Base-by-base conservation (phyloP, 2,329 filamentous ascomycete species). In the Neonectria neomacrospora region DNA sequence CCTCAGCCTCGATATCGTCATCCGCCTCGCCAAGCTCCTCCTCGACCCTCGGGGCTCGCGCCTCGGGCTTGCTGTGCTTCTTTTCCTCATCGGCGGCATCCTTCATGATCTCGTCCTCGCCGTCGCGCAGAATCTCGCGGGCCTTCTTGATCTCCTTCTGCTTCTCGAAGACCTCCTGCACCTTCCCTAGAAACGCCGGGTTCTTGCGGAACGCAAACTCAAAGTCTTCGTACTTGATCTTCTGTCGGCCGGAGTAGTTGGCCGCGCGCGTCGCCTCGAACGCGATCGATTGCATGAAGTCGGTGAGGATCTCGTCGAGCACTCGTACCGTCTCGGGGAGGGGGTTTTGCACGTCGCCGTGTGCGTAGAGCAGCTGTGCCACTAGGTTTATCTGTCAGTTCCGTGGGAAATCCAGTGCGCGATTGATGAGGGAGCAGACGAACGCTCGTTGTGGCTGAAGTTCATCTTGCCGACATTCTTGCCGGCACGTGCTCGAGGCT, bases 151-250 rank as follows among this genome's bases (percentile, higher is more conserved):
- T 89, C 75, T 94, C 90, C 75, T 90, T 90, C 71, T 96, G 93
- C 84, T 95, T 94, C 79, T 93, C 91, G 69, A 97, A 86, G 74
- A 97, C 88, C 81, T 97, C 94, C 76, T 93, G 89, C 58, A 98
- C 94, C 73, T 95, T 90, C 52, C 96, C 96, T 45, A 98, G 83
- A 76, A 97, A 96, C 63, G 87, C 84, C 9, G 92, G 90, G 74
- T 98, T 96, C 67, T 91, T 88, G 32, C 96, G 88, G 71, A 98
- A 88, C 41, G 94, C 93, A 79, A 97, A 99, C 75, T 96, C 94
- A 81, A 99, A 97, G 79, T 99, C 96, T 74, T 97, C 95, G 74
- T 97, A 92, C 79, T 99, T 99, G 80, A 99, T 94, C 81, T 99
- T 99, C 74, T 97, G 93, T 2, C 96, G 91, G 0, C 94, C 91